Evolutionary conservation across 805 yeast genomes (phyloP), one percentile per base, ranked within the genome.

Genomic region (Monosporozyma aerobia): DNA sequence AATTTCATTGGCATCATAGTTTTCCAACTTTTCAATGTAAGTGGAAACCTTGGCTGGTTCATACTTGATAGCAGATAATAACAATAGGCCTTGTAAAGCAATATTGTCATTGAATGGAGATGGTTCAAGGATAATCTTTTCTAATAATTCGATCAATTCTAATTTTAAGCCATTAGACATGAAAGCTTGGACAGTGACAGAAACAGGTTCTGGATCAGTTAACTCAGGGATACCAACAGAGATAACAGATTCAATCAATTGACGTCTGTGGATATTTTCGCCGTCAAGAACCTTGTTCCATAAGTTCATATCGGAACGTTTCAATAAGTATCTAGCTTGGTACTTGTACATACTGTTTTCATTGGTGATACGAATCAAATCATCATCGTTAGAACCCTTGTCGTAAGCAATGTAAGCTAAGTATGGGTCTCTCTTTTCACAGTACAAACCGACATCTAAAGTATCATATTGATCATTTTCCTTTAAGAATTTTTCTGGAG

Each of bases 381-480:
- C 99, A 53, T 77, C 84, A 69, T 94, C 97, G 63, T 92, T 90
- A 51, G 78, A 76, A 67, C 99, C 99, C 73, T 90, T 92, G 56
- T 95, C 95, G 72, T 94, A 94, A 50, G 97, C 95, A 73, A 94
- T 94, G 71, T 89, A 94, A 30, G 99, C 99, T 68, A 94, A 77
- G 73, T 89, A 94, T 57, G 99, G 99, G 67, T 94, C 99, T 73
- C 99, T 87, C 81, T 88, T 92, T 73, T 94, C 99, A 78, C 99
- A 94, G 77, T 94, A 94, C 68, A 82, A 89, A 77, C 99, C 99
- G 59, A 94, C 97, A 63, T 86, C 86, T 60, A 87, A 75, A n/a
- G 98, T 85, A 72, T 94, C 95, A 73, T 94, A 94, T 65, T 79
- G 78, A 61, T 83, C 78, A 71, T 94, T 94, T 71, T 92, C 98